Evolutionary conservation across 129 eudicot genomes (phyloP).

Genomic region (Heracleum sosnowskyi): DNA sequence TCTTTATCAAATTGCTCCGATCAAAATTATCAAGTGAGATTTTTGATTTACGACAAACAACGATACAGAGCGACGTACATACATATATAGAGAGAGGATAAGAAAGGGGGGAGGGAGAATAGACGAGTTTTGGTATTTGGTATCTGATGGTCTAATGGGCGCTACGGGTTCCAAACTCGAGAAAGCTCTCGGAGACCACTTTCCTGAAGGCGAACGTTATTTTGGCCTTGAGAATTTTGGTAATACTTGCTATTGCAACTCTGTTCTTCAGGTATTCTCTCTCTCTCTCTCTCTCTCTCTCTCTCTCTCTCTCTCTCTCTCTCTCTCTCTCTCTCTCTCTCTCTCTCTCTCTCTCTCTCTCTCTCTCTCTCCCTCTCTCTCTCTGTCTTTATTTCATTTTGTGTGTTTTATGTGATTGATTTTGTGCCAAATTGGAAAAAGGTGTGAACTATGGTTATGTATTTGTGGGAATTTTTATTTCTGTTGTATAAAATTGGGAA

Average conservation of each 20-base stretch:
- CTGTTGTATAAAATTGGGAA: no score
- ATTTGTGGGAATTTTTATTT: neutral
- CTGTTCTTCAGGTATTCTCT: constrained; percentile 58
- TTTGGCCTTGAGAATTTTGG: constrained; percentile 89
- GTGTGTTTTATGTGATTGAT: neutral
- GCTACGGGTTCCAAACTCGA: constrained; percentile 87
- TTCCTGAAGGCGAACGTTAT: constrained; percentile 86
- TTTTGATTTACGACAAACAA: no score
- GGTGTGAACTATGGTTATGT: neutral
- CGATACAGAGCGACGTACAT: neutral
- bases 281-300: no score
- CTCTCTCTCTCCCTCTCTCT: no score
- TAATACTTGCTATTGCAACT: constrained; percentile 88
- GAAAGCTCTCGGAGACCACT: constrained; percentile 90
- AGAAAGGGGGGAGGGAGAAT: constrained; percentile 23
- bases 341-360: no score
- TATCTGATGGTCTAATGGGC: constrained; percentile 66
- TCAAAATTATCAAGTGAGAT: neutral
- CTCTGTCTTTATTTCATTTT: neutral
- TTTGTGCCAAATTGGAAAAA: neutral
- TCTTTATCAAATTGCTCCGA: neutral
- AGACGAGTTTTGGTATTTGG: constrained; percentile 53
- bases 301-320: no score
- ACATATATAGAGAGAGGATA: no score
- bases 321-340: no score